Evolutionary conservation across 345 rosid genomes (phyloP).

Genomic region (Cardiospermum halicacabum): DNA sequence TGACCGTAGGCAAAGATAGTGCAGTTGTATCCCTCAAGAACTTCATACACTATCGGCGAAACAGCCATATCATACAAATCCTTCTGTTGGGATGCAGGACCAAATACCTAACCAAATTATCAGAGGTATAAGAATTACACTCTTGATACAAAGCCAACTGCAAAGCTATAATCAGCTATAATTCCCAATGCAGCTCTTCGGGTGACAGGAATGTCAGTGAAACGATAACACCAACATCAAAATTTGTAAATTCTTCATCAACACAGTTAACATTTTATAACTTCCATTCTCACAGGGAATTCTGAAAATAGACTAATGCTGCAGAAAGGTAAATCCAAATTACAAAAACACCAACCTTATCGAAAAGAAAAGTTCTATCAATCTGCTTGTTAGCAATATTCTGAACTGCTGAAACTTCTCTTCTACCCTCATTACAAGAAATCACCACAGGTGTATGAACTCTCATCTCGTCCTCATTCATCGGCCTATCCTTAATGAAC

Average conservation of each 20-base stretch:
- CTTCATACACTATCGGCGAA: constrained; percentile 92
- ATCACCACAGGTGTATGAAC: constrained; percentile 83
- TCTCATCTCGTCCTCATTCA: constrained; percentile 78
- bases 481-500: constrained; percentile 65
- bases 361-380: constrained; percentile 90
- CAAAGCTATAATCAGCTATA: background rate
- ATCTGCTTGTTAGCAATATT: constrained; percentile 93
- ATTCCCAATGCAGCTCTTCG: background rate
- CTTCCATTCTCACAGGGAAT: constrained; percentile 2
- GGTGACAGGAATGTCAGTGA: background rate
- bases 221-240: background rate
- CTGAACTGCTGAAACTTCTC: constrained; percentile 88
- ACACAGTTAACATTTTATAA: no score
- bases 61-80: constrained; percentile 81
- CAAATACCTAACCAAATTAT: constrained; percentile 60
- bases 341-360: constrained; percentile 48
- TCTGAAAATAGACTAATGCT: background rate
- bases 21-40: constrained; percentile 97
- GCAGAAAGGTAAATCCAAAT: background rate
- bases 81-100: constrained; percentile 84
- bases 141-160: background rate
- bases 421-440: constrained; percentile 74
- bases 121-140: constrained; percentile 6
- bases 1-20: constrained; percentile 99
- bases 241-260: background rate